Base-by-base conservation (phyloP, 805 yeast genomes). In the Yamadazyma tumulicola region DNA sequence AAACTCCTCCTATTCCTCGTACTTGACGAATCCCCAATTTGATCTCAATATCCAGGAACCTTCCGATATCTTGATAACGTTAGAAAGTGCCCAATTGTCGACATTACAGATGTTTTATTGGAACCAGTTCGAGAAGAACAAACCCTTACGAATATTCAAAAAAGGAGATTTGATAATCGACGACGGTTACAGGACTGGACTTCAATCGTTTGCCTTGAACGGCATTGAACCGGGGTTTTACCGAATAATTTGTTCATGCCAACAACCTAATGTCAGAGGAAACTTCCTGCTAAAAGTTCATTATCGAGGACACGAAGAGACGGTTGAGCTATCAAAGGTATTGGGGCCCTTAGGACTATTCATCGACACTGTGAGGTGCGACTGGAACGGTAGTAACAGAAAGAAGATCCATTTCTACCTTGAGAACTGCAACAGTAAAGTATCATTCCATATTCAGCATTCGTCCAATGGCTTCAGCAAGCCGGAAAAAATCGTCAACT, bases 21-120 rank as follows among this genome's bases (percentile, higher is more conserved):
- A 66, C 44, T 48, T 72, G 14, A 47, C 59, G 7, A 81, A 81
- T 42, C 86, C 86, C 0, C 85, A 78, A 42, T 77, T 61, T 32
- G 49, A 43, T 6, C 23, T 70, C 1, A 49, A 51, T 9, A 50
- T 56, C 0, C 22, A 35, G 2, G 38, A 42, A 2, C 37, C 34
- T 3, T 41, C 54, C 2, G 47, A 47, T 8, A 22, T 54, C 2
- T 25, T 46, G 9, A 42, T 60, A 6, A 8, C 19, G n/a, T 11
- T 43, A 17, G 41, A 48, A 63, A 12, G 49, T 74, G 15, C 3
- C 2, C 29, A 28, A 13, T 7, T n/a, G 8, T n/a, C 23, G 5
- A 69, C 69, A 38, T 43, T 69, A 9, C 74, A 74, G 34, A 34
- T 77, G 6, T 70, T 74, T 42, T 69, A 72, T 46, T 48, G 56